Evolutionary conservation across 2,329 filamentous ascomycete species (phyloP).

Genomic region (Endoconidiophora laricicola): DNA sequence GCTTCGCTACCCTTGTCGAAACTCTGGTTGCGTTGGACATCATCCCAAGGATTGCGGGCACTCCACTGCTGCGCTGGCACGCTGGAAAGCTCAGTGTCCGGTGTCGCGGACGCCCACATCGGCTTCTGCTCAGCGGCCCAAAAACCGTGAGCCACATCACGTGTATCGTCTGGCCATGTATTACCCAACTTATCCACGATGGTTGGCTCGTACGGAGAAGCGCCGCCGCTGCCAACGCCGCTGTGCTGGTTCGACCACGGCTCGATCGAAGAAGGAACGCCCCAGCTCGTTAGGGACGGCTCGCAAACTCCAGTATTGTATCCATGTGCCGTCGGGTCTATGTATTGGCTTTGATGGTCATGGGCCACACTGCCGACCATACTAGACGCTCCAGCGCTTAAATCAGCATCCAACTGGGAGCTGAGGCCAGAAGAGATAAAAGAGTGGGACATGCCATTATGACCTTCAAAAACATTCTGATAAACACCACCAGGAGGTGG

Average conservation of each 20-base stretch:
- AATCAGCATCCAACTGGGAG: constrained; percentile 3
- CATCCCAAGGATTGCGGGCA: constrained; percentile 9
- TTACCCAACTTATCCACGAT: constrained; percentile 6
- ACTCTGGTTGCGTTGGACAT: constrained; percentile 1
- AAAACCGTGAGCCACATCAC: constrained; percentile 4
- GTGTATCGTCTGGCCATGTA: constrained; percentile 4
- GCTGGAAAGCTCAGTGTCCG: not conserved
- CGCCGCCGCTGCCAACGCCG: not conserved
- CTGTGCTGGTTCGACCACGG: constrained; percentile 4
- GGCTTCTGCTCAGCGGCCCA: constrained; percentile 5
- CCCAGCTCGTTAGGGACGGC: constrained; percentile 2
- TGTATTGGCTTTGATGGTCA: not conserved
- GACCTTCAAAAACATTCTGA: not conserved
- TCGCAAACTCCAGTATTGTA: constrained; percentile 8
- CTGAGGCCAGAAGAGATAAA: constrained; percentile 3
- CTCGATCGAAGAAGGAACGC: constrained; percentile 5
- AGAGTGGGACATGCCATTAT: not conserved
- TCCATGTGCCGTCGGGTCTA: constrained; percentile 3
- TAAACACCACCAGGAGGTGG: constrained; percentile 6
- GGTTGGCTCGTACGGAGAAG: constrained; percentile 10
- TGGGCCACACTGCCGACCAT: not conserved
- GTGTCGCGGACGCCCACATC: constrained; percentile 4
- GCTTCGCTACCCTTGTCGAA: constrained; percentile 6
- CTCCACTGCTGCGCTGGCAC: not conserved
- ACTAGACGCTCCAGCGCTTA: not conserved